Evolutionary conservation across 2,329 filamentous ascomycete genomes (phyloP).

Genomic region (Epichloe sylvatica): DNA sequence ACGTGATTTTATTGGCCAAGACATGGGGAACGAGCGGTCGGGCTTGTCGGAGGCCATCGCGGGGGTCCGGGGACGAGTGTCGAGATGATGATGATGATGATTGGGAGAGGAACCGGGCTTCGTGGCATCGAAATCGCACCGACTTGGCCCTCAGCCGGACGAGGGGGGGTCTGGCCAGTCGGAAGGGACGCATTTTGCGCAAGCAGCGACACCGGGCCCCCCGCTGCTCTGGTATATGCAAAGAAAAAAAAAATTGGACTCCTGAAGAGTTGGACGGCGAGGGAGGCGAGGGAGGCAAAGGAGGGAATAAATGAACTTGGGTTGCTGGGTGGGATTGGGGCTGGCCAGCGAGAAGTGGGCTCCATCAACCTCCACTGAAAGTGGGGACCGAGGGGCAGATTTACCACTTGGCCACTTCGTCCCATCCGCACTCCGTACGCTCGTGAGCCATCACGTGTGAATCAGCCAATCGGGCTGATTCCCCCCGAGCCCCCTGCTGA

Average conservation of each 20-base stretch:
- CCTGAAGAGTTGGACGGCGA: not conserved
- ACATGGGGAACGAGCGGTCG: slow-evolving; percentile 19
- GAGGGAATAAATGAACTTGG: not conserved
- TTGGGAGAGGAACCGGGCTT: slow-evolving; percentile 9
- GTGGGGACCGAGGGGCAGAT: too few species aligned
- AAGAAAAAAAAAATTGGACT: not conserved
- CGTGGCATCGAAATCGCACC: not conserved
- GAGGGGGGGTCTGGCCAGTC: not conserved
- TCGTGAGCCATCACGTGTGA: slow-evolving; percentile 3
- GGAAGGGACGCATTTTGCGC: not conserved
- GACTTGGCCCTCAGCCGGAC: not conserved
- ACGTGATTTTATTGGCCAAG: slow-evolving; percentile 13
- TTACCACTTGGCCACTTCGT: too few species aligned
- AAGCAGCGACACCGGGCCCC: not conserved
- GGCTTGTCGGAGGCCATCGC: slow-evolving; percentile 17
- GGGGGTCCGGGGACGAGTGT: slow-evolving; percentile 9
- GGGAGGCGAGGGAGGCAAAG: not conserved
- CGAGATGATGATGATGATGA: slow-evolving; percentile 6
- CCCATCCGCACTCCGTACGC: too few species aligned
- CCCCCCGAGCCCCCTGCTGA: slow-evolving; percentile 1
- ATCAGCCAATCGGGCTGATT: slow-evolving; percentile 6
- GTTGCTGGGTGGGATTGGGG: too few species aligned
- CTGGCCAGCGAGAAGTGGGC: too few species aligned
- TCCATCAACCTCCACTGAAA: too few species aligned
- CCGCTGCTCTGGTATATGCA: not conserved